Base-by-base conservation (phyloP, 495 filamentous ascomycete species). In the Lindgomyces ingoldianus region DNA sequence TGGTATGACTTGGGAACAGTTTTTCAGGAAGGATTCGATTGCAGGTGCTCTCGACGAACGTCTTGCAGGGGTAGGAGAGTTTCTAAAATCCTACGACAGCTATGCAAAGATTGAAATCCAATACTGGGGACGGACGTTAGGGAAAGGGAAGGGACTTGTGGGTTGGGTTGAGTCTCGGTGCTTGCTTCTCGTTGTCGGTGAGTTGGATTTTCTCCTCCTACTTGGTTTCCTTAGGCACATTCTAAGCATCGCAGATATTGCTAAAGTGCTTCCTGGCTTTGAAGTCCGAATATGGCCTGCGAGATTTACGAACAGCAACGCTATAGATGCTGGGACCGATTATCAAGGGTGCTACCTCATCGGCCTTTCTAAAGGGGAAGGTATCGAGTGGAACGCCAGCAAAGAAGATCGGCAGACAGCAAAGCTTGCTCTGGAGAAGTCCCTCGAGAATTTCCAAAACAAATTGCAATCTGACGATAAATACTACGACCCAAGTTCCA, bases 211-310 rank as follows among this genome's bases (percentile, higher is more conserved):
- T 8, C 16, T 29, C 16, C 12, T 41, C 22, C 16, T 55, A 10
- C 10, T 36, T 49, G 16, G 10, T 8, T 36, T n/a, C n/a, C 27
- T 19, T 30, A 25, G 24, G 4, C 14, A 30, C 14, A 61, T 8
- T 29, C 46, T n/a, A 47, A 22, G 25, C 12, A 44, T 14, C 33
- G 25, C 33, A 81, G 83, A 83, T 62, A 66, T 87, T 33, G 69
- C 78, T 52, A 76, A 75, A 26, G 75, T 75, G 12, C 67, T 79
- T 18, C 77, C 81, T 11, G 67, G 72, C 1, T 52, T 85, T 24
- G 68, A 81, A 47, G 79, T 77, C 12, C 76, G 82, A 29, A 81
- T 85, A 22, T 87, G 84, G 84, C 84, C 84, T 11, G 80, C 74
- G 24, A 72, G 83, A 12, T 87, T 86, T 50, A 73, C 79, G 39